phyloP scores from a whole-genome alignment of 108 stramenopile species.

The Skeletonema costatum region DNA sequence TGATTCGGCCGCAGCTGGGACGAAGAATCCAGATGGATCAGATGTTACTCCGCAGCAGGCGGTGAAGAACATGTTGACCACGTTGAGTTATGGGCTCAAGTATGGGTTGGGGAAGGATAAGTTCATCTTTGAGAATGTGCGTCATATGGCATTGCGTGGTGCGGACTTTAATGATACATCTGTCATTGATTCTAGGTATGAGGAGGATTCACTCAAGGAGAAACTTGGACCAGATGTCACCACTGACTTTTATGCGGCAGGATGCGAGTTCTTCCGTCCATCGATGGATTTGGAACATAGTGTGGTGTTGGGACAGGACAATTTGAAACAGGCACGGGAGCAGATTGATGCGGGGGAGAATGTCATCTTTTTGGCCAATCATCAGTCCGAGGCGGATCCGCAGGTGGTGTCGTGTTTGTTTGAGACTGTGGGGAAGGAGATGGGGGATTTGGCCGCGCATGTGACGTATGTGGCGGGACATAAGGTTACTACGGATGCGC shows the following conservation, averaged over 20 bases:
- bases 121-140: conserved; percentile 64
- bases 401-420: conserved; percentile 82
- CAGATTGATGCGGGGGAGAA: conserved; percentile 86
- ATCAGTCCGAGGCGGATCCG: conserved; percentile 97
- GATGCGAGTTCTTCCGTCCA: conserved; percentile 92
- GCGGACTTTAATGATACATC: conserved; percentile 20
- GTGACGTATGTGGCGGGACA: conserved; percentile 94
- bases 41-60: conserved; percentile 38
- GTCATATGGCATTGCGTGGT: conserved; percentile 79
- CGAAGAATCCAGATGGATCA: conserved; percentile 33
- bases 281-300: conserved; percentile 78
- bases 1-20: conserved; percentile 27
- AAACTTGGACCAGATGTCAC: conserved; percentile 31
- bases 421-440: conserved; percentile 62
- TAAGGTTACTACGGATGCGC: conserved; percentile 93
- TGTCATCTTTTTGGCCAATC: conserved; percentile 94
- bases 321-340: conserved; percentile 68
- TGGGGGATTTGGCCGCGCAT: conserved; percentile 62
- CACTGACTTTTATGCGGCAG: conserved; percentile 85
- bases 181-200: conserved; percentile 53
- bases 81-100: conserved; percentile 64
- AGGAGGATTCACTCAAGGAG: conserved; percentile 10
- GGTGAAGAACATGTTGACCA: conserved; percentile 57
- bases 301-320: conserved; percentile 77
- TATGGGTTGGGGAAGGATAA: conserved; percentile 70